phyloP scores from a whole-genome alignment of 2,329 filamentous ascomycete species.

The Escovopsis sp. region DNA sequence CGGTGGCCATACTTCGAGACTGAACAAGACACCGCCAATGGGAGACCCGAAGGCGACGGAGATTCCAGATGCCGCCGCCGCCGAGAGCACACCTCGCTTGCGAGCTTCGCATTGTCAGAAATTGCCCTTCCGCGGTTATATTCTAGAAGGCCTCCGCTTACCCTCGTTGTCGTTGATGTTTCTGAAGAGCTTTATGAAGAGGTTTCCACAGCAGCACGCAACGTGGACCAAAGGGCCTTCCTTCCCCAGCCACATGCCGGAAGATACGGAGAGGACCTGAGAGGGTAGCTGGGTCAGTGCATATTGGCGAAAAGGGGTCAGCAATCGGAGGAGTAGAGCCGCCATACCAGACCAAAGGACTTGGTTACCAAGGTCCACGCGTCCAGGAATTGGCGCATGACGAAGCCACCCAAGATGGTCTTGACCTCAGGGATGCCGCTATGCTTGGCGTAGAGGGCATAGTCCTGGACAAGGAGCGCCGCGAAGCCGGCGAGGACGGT shows the following conservation, averaged over 20 bases:
- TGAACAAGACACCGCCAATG: constrained; percentile 89
- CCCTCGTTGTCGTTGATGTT: constrained; percentile 76
- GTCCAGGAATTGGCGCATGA: constrained; percentile 77
- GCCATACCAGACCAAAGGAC: constrained; percentile 64
- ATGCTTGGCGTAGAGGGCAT: constrained; percentile 78
- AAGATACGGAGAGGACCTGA: constrained; percentile 78
- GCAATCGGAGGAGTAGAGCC: background rate
- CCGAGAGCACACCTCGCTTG: constrained; percentile 84
- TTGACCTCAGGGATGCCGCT: constrained; percentile 98
- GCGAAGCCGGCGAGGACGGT: constrained; percentile 65
- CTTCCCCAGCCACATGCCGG: constrained; percentile 92
- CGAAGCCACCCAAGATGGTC: constrained; percentile 83
- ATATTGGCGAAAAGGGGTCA: too few relatives aligned
- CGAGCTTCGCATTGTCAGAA: constrained; percentile 41
- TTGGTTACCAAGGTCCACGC: constrained; percentile 83
- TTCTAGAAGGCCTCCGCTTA: constrained; percentile 17
- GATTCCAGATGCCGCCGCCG: constrained; percentile 81
- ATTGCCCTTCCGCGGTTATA: too few relatives aligned
- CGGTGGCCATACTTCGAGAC: constrained; percentile 52
- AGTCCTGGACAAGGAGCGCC: constrained; percentile 66
- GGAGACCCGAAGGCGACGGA: constrained; percentile 90
- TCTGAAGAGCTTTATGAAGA: constrained; percentile 81
- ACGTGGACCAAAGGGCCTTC: constrained; percentile 93
- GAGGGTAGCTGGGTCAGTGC: constrained; percentile 1
- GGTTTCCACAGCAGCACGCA: constrained; percentile 87